Base-by-base conservation (phyloP, 2,329 filamentous ascomycete species). In the Fusarium illudens region DNA sequence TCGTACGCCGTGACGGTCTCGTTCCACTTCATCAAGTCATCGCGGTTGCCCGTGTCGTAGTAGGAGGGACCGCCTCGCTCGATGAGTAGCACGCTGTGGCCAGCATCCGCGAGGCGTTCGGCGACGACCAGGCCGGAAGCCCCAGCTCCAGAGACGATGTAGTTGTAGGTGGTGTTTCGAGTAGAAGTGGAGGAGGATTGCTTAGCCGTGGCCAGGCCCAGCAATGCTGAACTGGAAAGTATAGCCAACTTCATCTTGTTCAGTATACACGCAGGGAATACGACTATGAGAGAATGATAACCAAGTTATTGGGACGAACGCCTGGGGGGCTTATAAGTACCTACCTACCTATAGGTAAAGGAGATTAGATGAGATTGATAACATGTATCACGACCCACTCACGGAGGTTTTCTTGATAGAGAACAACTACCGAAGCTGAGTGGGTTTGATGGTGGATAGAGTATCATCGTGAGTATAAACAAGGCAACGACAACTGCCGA, bases 1-100 rank as follows among this genome's bases (percentile, higher is more conserved):
- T 92, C 90, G 72, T 92, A 91, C 42, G 89, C 87, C 17, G 89
- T 91, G 46, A 92, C 75, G 58, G 87, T 86, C 29, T 84, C 78
- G 12, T 87, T 82, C 90, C 90, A 92, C 2, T 78, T 78, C 6
- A 89, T 87, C 46, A 70, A 37, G 64, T 83, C 84, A 76, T 89
- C 82, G 19, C 80, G 86, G 6, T 89, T 89, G 33, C 88, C 86
- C 79, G 88, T 90, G 64, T 86, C 82, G 29, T 86, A 89, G 10
- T 89, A 87, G 4, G 88, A 90, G 54, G 84, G 80, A 10, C 85
- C 84, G 0, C 86, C 85, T 73, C 86, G 85, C 73, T 88, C 86
- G 49, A 88, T 82, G 20, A 92, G 82, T 15, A 91, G 78, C 5
- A 91, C 89, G 32, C 82, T 89, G 67, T 89, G 85, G 50, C 89